Percentiles rank a stretch among this genome's conserved stretches.
These are phyloP conservation scores for Corrigiola litoralis DNA, from an alignment of 179 eudicot genomes.

Conservation along the genomic window DNA sequence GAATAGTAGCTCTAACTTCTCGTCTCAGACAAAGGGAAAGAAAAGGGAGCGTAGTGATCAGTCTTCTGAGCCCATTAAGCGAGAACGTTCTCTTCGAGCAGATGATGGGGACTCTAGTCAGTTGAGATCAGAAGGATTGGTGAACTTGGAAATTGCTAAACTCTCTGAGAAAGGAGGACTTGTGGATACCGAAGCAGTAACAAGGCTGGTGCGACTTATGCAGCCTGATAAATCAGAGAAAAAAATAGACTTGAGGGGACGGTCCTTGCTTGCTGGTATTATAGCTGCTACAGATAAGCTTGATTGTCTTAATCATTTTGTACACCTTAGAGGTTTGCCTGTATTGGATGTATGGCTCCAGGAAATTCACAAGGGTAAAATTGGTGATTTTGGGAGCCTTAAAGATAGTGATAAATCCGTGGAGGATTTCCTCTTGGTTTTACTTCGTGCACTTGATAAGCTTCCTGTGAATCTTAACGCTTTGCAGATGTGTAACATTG, in stretches of 20 bases:
- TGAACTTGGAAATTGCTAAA: slow-evolving; percentile 72
- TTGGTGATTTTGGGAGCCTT: slow-evolving; percentile 48
- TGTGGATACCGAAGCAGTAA: slow-evolving; percentile 63
- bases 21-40: slow-evolving; percentile 69
- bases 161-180: slow-evolving; percentile 80
- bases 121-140: slow-evolving; percentile 38
- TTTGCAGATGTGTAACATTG: slow-evolving; percentile 77
- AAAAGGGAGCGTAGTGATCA: slow-evolving; percentile 82
- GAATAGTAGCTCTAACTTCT: slow-evolving; percentile 35
- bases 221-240: slow-evolving; percentile 64
- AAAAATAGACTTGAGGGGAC: slow-evolving; percentile 51
- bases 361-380: slow-evolving; percentile 73
- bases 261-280: slow-evolving; percentile 67
- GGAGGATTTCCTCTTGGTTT: slow-evolving; percentile 71
- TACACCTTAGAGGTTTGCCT: slow-evolving; percentile 70
- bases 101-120: slow-evolving; percentile 59
- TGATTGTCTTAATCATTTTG: slow-evolving; percentile 74
- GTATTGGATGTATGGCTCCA: slow-evolving; percentile 93
- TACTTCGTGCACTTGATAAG: slow-evolving; percentile 86
- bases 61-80: slow-evolving; percentile 52
- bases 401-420: slow-evolving; percentile 68
- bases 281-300: slow-evolving; percentile 73
- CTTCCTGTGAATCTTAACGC: slow-evolving; percentile 92
- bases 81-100: slow-evolving; percentile 48
- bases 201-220: slow-evolving; percentile 78